A percentile compares a stretch with the other conserved stretches of the same genome.
These are phyloP conservation scores for Euphorbia celastroides DNA, from an alignment of 441 rosid species.

Conservation along the genomic window DNA sequence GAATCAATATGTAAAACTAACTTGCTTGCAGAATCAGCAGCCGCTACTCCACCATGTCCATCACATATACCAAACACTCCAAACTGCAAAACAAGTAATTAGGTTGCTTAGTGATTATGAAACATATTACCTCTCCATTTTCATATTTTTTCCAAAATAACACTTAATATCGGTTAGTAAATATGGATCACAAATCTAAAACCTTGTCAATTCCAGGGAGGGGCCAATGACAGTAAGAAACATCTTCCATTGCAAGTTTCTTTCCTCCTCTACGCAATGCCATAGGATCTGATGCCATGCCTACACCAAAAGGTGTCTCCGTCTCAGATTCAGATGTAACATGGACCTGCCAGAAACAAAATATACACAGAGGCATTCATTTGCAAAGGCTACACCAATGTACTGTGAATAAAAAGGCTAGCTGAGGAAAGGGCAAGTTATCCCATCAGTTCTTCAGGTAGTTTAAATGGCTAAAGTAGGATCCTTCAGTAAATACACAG, in stretches of 20 bases:
- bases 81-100: constrained; percentile 49
- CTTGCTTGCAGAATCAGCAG: constrained; percentile 90
- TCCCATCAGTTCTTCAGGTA: background rate
- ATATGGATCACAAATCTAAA: constrained; percentile 21
- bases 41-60: constrained; percentile 91
- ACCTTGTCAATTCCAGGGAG: constrained; percentile 83
- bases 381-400: no score
- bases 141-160: background rate
- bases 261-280: constrained; percentile 86
- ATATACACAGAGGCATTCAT: no score
- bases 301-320: constrained; percentile 64
- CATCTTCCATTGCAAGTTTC: constrained; percentile 96
- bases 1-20: constrained; percentile 31
- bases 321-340: constrained; percentile 50
- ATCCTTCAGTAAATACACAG: background rate
- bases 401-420: no score
- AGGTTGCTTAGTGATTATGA: constrained; percentile 22
- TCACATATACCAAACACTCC: constrained; percentile 94
- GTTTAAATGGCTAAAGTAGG: background rate
- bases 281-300: constrained; percentile 95
- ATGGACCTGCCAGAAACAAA: constrained; percentile 51
- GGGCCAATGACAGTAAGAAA: constrained; percentile 87
- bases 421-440: background rate
- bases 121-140: constrained; percentile 6
- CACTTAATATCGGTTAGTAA: background rate